Base-by-base conservation (phyloP, 2,329 filamentous ascomycete genomes). In the Talaromyces verruculosus region DNA sequence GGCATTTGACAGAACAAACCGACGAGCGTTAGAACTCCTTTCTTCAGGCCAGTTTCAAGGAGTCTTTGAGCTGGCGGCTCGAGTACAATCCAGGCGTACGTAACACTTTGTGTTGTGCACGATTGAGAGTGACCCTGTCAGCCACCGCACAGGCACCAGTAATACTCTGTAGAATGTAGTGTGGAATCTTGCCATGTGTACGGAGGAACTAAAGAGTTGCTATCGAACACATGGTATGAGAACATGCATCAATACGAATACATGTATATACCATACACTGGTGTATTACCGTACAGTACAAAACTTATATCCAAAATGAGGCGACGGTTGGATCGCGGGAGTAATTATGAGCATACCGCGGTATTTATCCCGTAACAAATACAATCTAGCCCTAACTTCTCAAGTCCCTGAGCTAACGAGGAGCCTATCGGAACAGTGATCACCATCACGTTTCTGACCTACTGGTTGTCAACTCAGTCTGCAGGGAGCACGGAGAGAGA, bases 401-500 rank as follows among this genome's bases (percentile, higher is more conserved):
- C 37, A 30, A 60, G 15, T 60, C n/a, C 37, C 35, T 41, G 39
- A 39, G 35, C 49, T 35, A 49, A 41, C 19, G 22, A 41, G 22
- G 39, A 47, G 62, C 62, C 62, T 64, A 64, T 64, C 62, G 51
- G 51, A 57, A 41, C 49, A 11, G 5, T 28, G 25, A 49, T 33
- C 39, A 35, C 19, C 28, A 57, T 28, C 62, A 64, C 62, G 62
- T 64, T 64, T 41, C 51, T 64, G 62, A 35, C 10, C 53, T 41
- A 55, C 37, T 63, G 47, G 61, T 19, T 33, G 17, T 19, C 37
- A n/a, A 30, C 5, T 60, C 13, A n/a, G 33, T 37, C n/a, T 17
- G 10, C n/a, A 57, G 33, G 11, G 15, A 22, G 33, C 33, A 39
- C 10, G 33, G 30, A 51, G 47, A 51, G 11, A 28, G 22, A 51